Evolutionary conservation across 257 asterid genomes (phyloP), one percentile per base, ranked within the genome.

Genomic region (Buddleja alternifolia): DNA sequence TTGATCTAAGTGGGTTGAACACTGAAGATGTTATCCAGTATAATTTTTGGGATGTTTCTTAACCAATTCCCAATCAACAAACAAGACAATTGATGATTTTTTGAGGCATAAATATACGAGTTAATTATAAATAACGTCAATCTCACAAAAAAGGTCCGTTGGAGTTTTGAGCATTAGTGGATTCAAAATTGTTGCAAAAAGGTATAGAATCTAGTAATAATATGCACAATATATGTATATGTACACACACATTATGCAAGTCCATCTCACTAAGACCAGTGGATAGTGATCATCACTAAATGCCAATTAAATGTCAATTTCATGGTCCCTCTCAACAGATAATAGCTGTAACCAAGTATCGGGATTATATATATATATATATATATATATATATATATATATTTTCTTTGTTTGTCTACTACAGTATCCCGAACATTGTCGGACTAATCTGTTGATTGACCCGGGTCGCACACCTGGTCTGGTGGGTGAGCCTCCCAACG

Each of bases 281-380:
- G 5, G 5, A 29, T 2, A 1, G 34, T 29, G 34, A 59, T 8
- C 9, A 8, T 10, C 11, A n/a, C 34, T 42, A 62, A 17, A 17
- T 24, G 61, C 40, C 41, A 25, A 12, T 25, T 14, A 0, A 4
- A 14, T 55, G 41, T 44, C 51, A 21, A 39, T 15, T 25, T 44
- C 32, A 7, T 12, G 56, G 51, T 20, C 34, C 25, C 14, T 39
- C 8, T 48, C 73, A 11, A 54, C 36, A 58, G 0, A 61, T 46
- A 34, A 45, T 60, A 74, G 83, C 79, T 78, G 83, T 78, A 78
- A 69, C 62, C 80, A 60, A 73, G 73, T 65, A 65, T 51, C 53
- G 67, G 71, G n/a, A n/a, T n/a, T n/a, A n/a, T n/a, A n/a, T n/a
- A n/a, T n/a, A n/a, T n/a, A n/a, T n/a, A n/a, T n/a, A n/a, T n/a